Percentiles rank a stretch among this genome's conserved stretches.
Conservation (phyloP, 371 early-diverging fungal genomes). For the Encephalitozoon hellem region DNA sequence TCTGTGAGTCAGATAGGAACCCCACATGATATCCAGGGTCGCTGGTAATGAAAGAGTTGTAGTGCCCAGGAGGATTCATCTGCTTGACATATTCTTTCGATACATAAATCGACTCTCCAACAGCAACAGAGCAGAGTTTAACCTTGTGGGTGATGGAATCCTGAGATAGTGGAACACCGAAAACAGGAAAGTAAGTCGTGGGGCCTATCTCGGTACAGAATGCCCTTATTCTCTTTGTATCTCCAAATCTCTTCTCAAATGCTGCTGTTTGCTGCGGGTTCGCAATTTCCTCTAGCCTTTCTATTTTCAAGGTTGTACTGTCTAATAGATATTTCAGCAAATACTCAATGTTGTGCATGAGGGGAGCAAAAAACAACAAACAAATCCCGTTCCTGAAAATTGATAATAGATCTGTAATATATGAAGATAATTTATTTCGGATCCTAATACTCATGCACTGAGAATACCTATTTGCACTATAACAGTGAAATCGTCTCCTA, state of each 20-base stretch:
- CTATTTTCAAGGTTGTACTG: slow-evolving; percentile 46
- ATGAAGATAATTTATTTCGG: neutral
- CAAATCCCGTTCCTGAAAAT: slow-evolving; percentile 7
- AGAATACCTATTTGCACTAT: neutral
- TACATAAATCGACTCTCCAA: slow-evolving; percentile 57
- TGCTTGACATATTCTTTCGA: slow-evolving; percentile 52
- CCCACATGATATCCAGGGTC: neutral
- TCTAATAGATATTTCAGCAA: slow-evolving; percentile 52
- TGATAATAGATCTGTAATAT: neutral
- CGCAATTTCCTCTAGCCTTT: slow-evolving; percentile 39
- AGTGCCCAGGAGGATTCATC: slow-evolving; percentile 48
- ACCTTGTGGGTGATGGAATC: slow-evolving; percentile 52
- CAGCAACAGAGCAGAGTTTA: slow-evolving; percentile 58
- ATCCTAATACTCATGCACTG: too few relatives aligned
- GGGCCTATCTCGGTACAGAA: slow-evolving; percentile 38
- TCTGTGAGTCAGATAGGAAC: slow-evolving; percentile 10
- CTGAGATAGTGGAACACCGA: slow-evolving; percentile 48
- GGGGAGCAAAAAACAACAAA: slow-evolving; percentile 27
- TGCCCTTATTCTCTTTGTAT: slow-evolving; percentile 41
- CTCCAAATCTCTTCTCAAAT: slow-evolving; percentile 53
- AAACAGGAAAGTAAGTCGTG: slow-evolving; percentile 43
- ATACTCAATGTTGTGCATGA: slow-evolving; percentile 59
- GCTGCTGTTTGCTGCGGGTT: slow-evolving; percentile 10
- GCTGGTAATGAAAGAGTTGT: slow-evolving; percentile 52
- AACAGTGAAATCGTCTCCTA: neutral